Conservation (phyloP, 345 rosid species). For the Capsella bursapastoris region DNA sequence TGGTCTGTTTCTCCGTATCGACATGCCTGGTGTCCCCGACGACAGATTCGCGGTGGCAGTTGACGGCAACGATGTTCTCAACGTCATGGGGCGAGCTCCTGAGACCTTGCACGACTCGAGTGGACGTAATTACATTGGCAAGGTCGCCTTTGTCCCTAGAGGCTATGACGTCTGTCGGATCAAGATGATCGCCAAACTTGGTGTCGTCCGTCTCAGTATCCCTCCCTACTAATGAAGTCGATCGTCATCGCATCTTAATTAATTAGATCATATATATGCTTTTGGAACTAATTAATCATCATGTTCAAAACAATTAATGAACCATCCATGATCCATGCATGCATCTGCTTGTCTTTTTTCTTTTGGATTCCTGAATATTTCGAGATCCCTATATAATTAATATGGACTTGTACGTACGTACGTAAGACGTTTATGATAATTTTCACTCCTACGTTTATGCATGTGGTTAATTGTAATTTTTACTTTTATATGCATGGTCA, state of each 20-base stretch:
- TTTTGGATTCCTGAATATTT: neutral
- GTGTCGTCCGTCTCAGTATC: constrained; percentile 34
- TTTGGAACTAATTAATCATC: neutral
- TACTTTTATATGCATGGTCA: neutral
- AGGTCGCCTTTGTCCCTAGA: constrained; percentile 21
- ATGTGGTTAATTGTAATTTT: neutral
- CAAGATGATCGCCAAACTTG: constrained; percentile 24
- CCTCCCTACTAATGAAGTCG: constrained; percentile 13
- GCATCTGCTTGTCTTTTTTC: neutral
- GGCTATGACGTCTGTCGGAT: constrained; percentile 15
- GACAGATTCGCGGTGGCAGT: neutral
- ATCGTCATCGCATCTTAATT: neutral
- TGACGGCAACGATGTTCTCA: constrained; percentile 11
- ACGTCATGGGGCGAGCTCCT: constrained; percentile 30
- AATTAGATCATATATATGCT: too few relatives aligned
- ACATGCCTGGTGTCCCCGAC: constrained; percentile 40
- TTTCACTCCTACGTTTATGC: neutral
- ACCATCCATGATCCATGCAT: too few relatives aligned
- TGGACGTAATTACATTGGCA: constrained; percentile 28
- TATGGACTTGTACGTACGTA: constrained; percentile 1
- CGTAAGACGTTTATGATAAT: neutral
- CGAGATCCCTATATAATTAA: neutral
- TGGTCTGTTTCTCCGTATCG: constrained; percentile 40
- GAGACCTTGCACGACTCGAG: constrained; percentile 5
- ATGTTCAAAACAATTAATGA: neutral